Conservation (phyloP, 2,329 filamentous ascomycete species). For the Pseudocercospora cruenta region DNA sequence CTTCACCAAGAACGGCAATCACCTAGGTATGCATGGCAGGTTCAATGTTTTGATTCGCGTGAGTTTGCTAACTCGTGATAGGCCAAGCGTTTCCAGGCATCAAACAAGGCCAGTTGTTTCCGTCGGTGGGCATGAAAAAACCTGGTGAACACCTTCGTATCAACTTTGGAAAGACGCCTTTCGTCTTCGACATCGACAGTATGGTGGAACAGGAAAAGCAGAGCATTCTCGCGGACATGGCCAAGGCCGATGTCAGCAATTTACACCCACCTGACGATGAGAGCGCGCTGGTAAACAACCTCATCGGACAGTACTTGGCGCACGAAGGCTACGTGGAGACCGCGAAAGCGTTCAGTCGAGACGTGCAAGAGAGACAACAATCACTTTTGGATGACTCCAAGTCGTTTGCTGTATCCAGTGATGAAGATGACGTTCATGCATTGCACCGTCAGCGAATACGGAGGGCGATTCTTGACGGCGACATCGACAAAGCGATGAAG, state of each 20-base stretch:
- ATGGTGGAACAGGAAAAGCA: conserved; percentile 71
- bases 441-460: conserved; percentile 83
- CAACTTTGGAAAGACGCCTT: conserved; percentile 72
- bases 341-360: conserved; percentile 77
- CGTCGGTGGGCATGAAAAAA: conserved; percentile 69
- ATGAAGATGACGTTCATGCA: conserved; percentile 64
- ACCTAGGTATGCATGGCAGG: conserved; percentile 52
- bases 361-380: conserved; percentile 71
- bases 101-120: conserved; percentile 64
- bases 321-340: conserved; percentile 97
- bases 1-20: conserved; percentile 67
- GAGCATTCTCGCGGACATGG: conserved; percentile 66
- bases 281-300: conserved; percentile 75
- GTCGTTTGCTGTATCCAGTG: conserved; percentile 54
- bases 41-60: background rate
- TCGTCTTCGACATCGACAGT: conserved; percentile 87
- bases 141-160: conserved; percentile 60
- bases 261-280: conserved; percentile 71
- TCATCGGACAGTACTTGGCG: conserved; percentile 85
- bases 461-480: conserved; percentile 82
- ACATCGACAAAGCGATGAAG: conserved; percentile 88
- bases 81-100: conserved; percentile 73
- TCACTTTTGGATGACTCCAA: conserved; percentile 53
- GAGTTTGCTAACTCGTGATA: conserved; percentile 39
- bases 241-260: conserved; percentile 58